Conservation (phyloP, 192 early-diverging fungal genomes). For the Neocallimastix lanati region DNA sequence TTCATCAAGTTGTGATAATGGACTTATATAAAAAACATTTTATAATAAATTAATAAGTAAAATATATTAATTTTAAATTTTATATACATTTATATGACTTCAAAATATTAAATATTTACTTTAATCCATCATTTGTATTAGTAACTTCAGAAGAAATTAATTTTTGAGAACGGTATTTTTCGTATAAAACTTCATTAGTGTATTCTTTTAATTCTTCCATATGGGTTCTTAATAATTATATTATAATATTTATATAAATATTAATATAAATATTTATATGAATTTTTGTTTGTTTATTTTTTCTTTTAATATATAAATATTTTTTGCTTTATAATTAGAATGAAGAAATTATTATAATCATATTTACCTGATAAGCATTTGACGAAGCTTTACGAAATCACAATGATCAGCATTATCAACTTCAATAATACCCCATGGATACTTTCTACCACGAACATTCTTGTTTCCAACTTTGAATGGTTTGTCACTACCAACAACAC, state of each 20-base stretch:
- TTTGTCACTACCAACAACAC: slow-evolving; percentile 44
- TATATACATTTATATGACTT: too few relatives aligned
- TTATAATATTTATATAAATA: too few relatives aligned
- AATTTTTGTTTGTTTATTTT: too few relatives aligned
- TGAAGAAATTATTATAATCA: too few relatives aligned
- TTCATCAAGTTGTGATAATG: slow-evolving; percentile 67
- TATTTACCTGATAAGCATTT: slow-evolving; percentile 5
- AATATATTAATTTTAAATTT: too few relatives aligned
- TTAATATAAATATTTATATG: too few relatives aligned
- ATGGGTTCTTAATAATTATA: slow-evolving; percentile 1
- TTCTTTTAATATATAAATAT: too few relatives aligned
- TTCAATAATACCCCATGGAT: slow-evolving; percentile 6
- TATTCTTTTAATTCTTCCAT: slow-evolving; percentile 7
- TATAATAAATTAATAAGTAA: too few relatives aligned
- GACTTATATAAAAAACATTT: too few relatives aligned
- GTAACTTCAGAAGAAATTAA: background rate
- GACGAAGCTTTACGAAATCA: slow-evolving; percentile 4
- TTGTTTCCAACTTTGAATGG: slow-evolving; percentile 63
- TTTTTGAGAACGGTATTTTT: slow-evolving; percentile 4
- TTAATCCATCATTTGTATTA: background rate
- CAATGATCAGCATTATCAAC: slow-evolving; percentile 5
- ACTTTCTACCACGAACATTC: slow-evolving; percentile 11
- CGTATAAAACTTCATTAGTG: slow-evolving; percentile 5
- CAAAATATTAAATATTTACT: background rate
- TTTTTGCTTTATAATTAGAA: too few relatives aligned